Percentiles rank a stretch among this genome's conserved stretches.
phyloP scores from a whole-genome alignment of 495 filamentous ascomycete genomes.

The Penicillium salamii region DNA sequence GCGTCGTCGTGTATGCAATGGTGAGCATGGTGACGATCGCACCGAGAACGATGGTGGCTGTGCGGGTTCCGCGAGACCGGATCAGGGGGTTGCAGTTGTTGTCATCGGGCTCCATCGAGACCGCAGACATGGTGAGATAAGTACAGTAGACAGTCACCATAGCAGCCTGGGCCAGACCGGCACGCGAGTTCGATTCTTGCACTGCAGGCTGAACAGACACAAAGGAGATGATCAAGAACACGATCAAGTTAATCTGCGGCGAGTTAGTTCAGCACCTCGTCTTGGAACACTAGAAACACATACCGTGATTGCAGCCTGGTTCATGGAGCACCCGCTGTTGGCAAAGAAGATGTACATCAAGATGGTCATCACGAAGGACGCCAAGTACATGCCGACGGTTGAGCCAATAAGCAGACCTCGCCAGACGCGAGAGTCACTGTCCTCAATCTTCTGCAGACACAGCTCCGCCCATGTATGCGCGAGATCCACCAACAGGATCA shows the following conservation, averaged over 20 bases:
- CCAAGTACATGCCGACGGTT: conserved; percentile 90
- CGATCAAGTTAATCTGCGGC: conserved; percentile 71
- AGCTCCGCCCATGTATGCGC: conserved; percentile 98
- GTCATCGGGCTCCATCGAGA: conserved; percentile 98
- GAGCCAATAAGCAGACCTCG: conserved; percentile 83
- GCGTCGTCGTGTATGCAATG: conserved; percentile 94
- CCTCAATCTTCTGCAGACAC: conserved; percentile 90
- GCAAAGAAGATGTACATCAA: conserved; percentile 98
- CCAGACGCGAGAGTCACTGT: conserved; percentile 81
- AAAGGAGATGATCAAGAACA: conserved; percentile 76
- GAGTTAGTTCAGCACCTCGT: conserved; percentile 20
- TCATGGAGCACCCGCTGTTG: conserved; percentile 79
- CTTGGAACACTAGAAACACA: conserved; percentile 7
- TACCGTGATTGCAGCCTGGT: conserved; percentile 74
- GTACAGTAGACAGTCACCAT: conserved; percentile 99
- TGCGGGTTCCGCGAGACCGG: conserved; percentile 84
- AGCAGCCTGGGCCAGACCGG: conserved; percentile 90
- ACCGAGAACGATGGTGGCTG: conserved; percentile 82
- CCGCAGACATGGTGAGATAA: conserved; percentile 96
- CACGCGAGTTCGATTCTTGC: conserved; percentile 89
- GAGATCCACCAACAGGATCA: conserved; percentile 90
- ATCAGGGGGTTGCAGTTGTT: conserved; percentile 89
- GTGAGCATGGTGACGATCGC: conserved; percentile 96
- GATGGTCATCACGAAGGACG: conserved; percentile 87
- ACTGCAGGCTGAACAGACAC: conserved; percentile 87